These are phyloP conservation scores for Poa annua DNA, from an alignment of 176 grass and related monocot genomes.

Conservation along the genomic window DNA sequence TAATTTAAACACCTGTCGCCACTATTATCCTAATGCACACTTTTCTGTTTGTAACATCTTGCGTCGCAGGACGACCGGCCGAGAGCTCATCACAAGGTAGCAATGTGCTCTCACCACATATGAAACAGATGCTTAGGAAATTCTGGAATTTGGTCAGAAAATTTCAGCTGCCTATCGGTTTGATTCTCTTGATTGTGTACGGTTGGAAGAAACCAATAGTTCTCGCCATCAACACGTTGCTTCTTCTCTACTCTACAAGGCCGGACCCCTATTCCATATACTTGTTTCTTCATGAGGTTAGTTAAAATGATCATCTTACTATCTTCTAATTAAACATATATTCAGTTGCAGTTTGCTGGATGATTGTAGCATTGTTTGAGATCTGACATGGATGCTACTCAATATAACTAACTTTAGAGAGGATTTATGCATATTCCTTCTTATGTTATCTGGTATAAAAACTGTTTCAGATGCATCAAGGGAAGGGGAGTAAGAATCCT, in stretches of 20 bases:
- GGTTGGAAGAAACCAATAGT: conserved; percentile 73
- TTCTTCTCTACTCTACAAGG: conserved; percentile 83
- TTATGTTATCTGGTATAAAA: conserved; percentile 27
- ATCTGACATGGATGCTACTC: conserved; percentile 12
- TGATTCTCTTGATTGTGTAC: conserved; percentile 61
- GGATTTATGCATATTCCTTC: neutral
- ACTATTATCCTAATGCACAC: conserved; percentile 18
- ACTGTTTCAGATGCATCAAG: conserved; percentile 66
- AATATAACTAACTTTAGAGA: neutral
- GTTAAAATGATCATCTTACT: conserved; percentile 34
- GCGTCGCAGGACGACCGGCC: conserved; percentile 17
- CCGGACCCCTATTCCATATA: conserved; percentile 80
- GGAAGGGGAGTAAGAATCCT: conserved; percentile 52
- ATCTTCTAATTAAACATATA: conserved; percentile 5
- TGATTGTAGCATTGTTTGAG: conserved; percentile 23
- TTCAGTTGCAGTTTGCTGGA: conserved; percentile 10
- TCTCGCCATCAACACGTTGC: conserved; percentile 63
- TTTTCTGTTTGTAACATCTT: conserved; percentile 14
- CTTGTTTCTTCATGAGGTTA: conserved; percentile 82
- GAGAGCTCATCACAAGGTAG: neutral
- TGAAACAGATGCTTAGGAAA: conserved; percentile 50
- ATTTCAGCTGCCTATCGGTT: conserved; percentile 70
- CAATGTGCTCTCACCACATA: conserved; percentile 26
- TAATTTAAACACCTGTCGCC: neutral
- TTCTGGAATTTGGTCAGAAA: conserved; percentile 64